Percentiles rank a stretch among this genome's conserved stretches.
Conservation (phyloP, 1,139 yeast genomes). For the Saccharomyces pastorianus region DNA sequence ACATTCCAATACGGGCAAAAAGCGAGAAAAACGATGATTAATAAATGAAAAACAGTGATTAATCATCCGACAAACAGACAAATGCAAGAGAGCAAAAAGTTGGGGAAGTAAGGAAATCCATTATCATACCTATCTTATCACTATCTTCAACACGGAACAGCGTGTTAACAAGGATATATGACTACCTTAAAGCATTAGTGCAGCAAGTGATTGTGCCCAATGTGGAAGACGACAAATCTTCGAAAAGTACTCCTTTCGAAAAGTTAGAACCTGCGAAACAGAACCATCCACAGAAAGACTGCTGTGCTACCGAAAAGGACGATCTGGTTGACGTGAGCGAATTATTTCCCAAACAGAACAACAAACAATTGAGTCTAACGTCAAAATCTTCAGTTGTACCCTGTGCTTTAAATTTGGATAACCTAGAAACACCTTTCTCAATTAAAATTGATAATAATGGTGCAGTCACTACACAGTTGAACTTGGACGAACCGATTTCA, state of each 20-base stretch:
- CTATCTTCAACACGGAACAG: background rate
- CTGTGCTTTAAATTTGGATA: background rate
- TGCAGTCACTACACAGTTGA: background rate
- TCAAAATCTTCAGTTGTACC: background rate
- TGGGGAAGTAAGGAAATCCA: background rate
- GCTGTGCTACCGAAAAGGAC: background rate
- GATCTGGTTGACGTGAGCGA: background rate
- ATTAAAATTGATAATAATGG: background rate
- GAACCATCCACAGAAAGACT: background rate
- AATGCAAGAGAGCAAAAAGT: background rate
- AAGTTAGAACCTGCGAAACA: background rate
- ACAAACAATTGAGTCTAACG: background rate
- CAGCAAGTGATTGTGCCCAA: background rate
- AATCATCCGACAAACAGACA: background rate
- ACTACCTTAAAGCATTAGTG: background rate
- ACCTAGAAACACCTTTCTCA: background rate
- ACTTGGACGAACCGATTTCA: background rate
- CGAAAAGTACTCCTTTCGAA: background rate
- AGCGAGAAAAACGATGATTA: background rate
- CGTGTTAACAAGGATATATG: background rate
- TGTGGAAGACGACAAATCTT: background rate
- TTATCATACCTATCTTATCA: background rate
- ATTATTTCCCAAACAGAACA: background rate
- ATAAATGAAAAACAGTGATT: background rate
- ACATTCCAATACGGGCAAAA: background rate